These are phyloP conservation scores for Solanum etuberosum DNA, from an alignment of 257 asterid genomes.

Conservation along the genomic window DNA sequence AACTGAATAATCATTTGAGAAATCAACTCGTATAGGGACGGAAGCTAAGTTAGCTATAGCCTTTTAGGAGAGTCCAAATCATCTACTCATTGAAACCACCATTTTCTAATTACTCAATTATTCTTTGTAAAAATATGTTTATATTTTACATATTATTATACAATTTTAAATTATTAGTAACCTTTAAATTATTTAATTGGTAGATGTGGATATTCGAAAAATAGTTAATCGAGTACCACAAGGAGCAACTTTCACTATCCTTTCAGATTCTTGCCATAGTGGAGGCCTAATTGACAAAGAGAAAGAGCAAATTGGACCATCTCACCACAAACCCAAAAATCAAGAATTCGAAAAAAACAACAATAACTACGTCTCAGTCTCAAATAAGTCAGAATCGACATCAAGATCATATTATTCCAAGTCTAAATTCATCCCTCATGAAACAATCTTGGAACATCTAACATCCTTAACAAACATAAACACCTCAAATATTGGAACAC, in stretches of 20 bases:
- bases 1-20: neutral
- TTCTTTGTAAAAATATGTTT: neutral
- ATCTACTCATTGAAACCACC: too few species aligned
- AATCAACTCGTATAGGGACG: neutral
- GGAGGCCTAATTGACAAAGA: conserved; percentile 92
- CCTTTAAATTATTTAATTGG: neutral
- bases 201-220: conserved; percentile 63
- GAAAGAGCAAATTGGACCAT: conserved; percentile 71
- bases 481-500: conserved; percentile 40
- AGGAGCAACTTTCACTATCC: conserved; percentile 67
- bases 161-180: neutral
- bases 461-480: conserved; percentile 43
- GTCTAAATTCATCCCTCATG: conserved; percentile 38
- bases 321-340: neutral
- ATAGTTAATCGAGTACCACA: conserved; percentile 57
- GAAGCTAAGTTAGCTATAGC: neutral
- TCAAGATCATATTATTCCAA: conserved; percentile 3
- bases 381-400: neutral
- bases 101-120: too few species aligned
- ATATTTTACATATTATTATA: neutral
- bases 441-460: conserved; percentile 35
- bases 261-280: conserved; percentile 85
- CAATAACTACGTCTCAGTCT: neutral
- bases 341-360: neutral
- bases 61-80: neutral